Evolutionary conservation across 2,329 filamentous ascomycete species (phyloP).

Genomic region (Fusarium nurragi): DNA sequence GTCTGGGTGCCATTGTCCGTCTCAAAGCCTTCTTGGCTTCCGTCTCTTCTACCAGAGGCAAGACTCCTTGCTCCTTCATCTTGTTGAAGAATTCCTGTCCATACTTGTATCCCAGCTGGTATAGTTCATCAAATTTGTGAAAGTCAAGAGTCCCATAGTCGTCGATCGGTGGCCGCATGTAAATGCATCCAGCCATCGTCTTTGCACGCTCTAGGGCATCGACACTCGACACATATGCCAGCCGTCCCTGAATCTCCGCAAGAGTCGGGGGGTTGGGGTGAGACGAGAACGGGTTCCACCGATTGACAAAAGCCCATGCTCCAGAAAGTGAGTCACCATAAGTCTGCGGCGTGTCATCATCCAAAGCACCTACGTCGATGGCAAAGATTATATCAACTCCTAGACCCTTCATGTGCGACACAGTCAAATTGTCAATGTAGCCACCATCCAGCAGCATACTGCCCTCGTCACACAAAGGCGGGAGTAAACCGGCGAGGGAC

Average conservation of each 20-base stretch:
- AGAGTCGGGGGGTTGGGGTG: constrained; percentile 93
- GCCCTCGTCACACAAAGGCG: constrained; percentile 94
- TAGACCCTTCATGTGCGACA: constrained; percentile 94
- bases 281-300: constrained; percentile 94
- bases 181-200: constrained; percentile 87
- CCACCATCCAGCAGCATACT: constrained; percentile 96
- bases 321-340: constrained; percentile 96
- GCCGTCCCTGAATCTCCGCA: constrained; percentile 91
- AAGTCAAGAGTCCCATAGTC: constrained; percentile 95
- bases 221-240: constrained; percentile 94
- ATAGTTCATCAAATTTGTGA: constrained; percentile 97
- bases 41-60: constrained; percentile 75
- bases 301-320: constrained; percentile 92
- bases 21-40: constrained; percentile 80
- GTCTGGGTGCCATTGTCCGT: constrained; percentile 80
- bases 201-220: constrained; percentile 96
- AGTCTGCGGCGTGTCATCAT: constrained; percentile 89
- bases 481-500: constrained; percentile 91
- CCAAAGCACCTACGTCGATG: constrained; percentile 90
- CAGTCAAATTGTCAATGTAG: constrained; percentile 96
- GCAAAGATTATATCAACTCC: constrained; percentile 96
- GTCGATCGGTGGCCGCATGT: constrained; percentile 96
- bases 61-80: constrained; percentile 79
- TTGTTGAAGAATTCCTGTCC: constrained; percentile 82
- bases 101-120: constrained; percentile 85